phyloP scores from a whole-genome alignment of 495 filamentous ascomycete species.

The Tetracladium setigerum region DNA sequence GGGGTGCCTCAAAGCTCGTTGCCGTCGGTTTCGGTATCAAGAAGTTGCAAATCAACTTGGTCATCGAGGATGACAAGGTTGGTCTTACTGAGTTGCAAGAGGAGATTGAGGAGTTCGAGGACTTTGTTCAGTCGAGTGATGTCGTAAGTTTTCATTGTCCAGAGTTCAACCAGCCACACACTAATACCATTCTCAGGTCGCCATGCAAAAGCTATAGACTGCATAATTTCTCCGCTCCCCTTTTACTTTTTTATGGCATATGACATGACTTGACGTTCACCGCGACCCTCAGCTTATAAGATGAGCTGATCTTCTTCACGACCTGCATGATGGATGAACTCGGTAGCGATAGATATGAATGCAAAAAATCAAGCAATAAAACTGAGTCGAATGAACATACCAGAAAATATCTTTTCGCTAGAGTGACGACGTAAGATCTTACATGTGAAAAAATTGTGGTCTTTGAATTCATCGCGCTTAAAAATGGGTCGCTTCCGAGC shows the following conservation, averaged over 20 bases:
- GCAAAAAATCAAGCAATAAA: constrained; percentile 2
- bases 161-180: constrained; percentile 1
- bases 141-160: constrained; percentile 47
- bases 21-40: constrained; percentile 95
- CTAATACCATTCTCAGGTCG: constrained; percentile 37
- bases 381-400: neutral
- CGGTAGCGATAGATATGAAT: constrained; percentile 19
- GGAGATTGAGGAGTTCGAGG: constrained; percentile 75
- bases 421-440: neutral
- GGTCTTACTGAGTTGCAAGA: constrained; percentile 81
- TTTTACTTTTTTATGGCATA: constrained; percentile 3
- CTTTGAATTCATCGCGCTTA: neutral
- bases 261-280: constrained; percentile 9
- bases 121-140: constrained; percentile 95
- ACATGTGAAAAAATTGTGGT: neutral
- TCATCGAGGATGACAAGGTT: constrained; percentile 96
- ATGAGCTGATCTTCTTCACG: constrained; percentile 13
- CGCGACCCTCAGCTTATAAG: neutral
- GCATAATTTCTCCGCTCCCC: neutral
- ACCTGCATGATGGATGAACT: constrained; percentile 16
- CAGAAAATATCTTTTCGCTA: neutral
- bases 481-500: neutral
- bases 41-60: constrained; percentile 98
- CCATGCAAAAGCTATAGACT: constrained; percentile 87
- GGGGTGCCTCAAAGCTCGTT: constrained; percentile 88